Evolutionary conservation across 805 yeast genomes (phyloP).

Genomic region (Candida sithepensis): DNA sequence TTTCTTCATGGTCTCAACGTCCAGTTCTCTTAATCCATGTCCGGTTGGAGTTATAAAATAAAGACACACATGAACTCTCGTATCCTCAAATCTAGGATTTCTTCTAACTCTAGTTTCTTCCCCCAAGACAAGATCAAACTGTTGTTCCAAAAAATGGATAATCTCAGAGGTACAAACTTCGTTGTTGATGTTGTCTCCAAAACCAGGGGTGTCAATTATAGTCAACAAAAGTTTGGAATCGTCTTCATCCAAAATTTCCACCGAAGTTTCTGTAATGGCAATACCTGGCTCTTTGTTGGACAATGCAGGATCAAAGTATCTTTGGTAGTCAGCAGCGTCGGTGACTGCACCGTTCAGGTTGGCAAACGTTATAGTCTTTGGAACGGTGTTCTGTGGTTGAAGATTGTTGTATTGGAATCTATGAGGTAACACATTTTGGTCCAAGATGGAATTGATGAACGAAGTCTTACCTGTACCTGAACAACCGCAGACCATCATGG

Average conservation of each 20-base stretch:
- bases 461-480: conserved; percentile 79
- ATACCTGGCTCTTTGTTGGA: conserved; percentile 70
- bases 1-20: conserved; percentile 66
- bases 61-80: conserved; percentile 69
- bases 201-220: conserved; percentile 59
- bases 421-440: conserved; percentile 58
- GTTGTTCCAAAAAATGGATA: conserved; percentile 65
- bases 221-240: conserved; percentile 51
- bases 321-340: conserved; percentile 52
- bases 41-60: conserved; percentile 75
- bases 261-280: conserved; percentile 63
- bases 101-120: conserved; percentile 86
- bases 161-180: conserved; percentile 65
- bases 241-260: conserved; percentile 62
- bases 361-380: conserved; percentile 55
- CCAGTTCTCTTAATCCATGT: conserved; percentile 74
- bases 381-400: conserved; percentile 21
- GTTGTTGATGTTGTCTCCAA: conserved; percentile 58
- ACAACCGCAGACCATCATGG: conserved; percentile 69
- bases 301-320: conserved; percentile 58
- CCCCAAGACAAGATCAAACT: conserved; percentile 72
- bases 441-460: conserved; percentile 64
- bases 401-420: conserved; percentile 42
- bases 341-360: conserved; percentile 53
- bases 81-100: conserved; percentile 77